Evolutionary conservation across 768 basidiomycete species (phyloP).

Genomic region (Auricularia sp.): DNA sequence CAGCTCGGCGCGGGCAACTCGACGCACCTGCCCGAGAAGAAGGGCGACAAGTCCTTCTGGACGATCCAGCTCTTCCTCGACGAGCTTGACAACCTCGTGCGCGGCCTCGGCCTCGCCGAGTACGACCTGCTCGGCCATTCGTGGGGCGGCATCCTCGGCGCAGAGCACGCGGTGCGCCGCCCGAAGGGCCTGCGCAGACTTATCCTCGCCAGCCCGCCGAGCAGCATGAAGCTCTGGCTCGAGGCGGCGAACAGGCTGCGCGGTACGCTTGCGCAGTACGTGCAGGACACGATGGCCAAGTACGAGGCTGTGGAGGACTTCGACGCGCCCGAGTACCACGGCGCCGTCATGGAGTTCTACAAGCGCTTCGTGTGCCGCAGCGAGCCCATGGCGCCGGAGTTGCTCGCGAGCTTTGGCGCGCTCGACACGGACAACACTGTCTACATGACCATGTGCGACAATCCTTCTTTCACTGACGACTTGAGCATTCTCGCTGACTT

Average conservation of each 20-base stretch:
- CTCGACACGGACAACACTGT: slow-evolving; percentile 7
- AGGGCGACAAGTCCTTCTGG: slow-evolving; percentile 6
- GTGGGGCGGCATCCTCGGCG: slow-evolving; percentile 8
- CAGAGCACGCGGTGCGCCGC: slow-evolving; percentile 3
- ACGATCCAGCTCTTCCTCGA: slow-evolving; percentile 8
- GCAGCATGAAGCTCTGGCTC: slow-evolving; percentile 4
- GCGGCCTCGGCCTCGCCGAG: slow-evolving; percentile 3
- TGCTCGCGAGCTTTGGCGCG: background rate
- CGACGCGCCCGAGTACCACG: slow-evolving; percentile 4
- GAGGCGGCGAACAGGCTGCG: slow-evolving; percentile 1
- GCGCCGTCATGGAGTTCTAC: slow-evolving; percentile 6
- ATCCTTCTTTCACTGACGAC: background rate
- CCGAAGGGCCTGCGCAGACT: slow-evolving; percentile 4
- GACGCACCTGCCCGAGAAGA: slow-evolving; percentile 9
- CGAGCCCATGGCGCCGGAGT: slow-evolving; percentile 1
- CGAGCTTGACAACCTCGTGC: slow-evolving; percentile 7
- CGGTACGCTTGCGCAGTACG: slow-evolving; percentile 1
- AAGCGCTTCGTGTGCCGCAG: background rate
- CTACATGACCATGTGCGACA: slow-evolving; percentile 3
- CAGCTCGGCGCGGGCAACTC: slow-evolving; percentile 8
- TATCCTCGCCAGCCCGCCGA: background rate
- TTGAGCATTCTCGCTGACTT: background rate
- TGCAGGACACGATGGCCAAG: slow-evolving; percentile 3
- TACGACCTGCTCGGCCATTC: slow-evolving; percentile 7
- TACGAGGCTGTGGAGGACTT: background rate